A percentile compares a stretch with the other conserved stretches of the same genome.
Conservation (phyloP, 1,284 basidiomycete species). For the Microbotryum violaceum region DNA sequence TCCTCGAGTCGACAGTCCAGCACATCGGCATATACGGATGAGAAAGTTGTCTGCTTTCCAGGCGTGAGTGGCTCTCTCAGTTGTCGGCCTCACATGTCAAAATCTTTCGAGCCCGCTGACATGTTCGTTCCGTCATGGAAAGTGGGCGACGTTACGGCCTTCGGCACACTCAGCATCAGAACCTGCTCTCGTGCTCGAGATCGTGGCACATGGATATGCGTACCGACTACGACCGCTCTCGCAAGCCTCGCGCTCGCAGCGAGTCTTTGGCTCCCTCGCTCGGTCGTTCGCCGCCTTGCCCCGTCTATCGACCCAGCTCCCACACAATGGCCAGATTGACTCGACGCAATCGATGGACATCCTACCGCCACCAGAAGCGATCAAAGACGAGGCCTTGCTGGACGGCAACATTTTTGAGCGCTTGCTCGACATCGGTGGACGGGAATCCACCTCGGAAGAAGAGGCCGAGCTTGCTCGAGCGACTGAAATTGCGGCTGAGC, state of each 20-base stretch:
- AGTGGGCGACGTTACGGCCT: slow-evolving; percentile 26
- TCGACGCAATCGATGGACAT: slow-evolving; percentile 1
- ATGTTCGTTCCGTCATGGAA: background rate
- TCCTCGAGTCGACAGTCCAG: background rate
- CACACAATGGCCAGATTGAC: background rate
- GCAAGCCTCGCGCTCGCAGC: slow-evolving; percentile 30
- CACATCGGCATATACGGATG: slow-evolving; percentile 10
- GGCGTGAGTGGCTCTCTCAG: slow-evolving; percentile 13
- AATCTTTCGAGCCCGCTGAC: background rate
- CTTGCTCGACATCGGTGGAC: slow-evolving; percentile 25
- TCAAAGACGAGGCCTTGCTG: background rate
- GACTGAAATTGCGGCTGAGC: slow-evolving; percentile 7
- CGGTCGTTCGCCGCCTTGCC: slow-evolving; percentile 33
- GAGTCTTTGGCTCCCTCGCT: slow-evolving; percentile 34
- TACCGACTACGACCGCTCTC: slow-evolving; percentile 28
- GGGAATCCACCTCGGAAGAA: slow-evolving; percentile 11
- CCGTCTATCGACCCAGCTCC: slow-evolving; percentile 14
- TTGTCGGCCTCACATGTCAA: background rate
- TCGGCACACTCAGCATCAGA: slow-evolving; percentile 15
- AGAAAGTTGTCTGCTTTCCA: slow-evolving; percentile 24
- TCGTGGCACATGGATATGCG: slow-evolving; percentile 27
- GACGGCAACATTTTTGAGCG: slow-evolving; percentile 17
- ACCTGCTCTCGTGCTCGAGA: slow-evolving; percentile 28
- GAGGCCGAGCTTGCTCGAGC: slow-evolving; percentile 10
- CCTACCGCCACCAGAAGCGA: background rate